These are phyloP conservation scores for Lathyrus sativus DNA, from an alignment of 306 rosid species.

Conservation along the genomic window DNA sequence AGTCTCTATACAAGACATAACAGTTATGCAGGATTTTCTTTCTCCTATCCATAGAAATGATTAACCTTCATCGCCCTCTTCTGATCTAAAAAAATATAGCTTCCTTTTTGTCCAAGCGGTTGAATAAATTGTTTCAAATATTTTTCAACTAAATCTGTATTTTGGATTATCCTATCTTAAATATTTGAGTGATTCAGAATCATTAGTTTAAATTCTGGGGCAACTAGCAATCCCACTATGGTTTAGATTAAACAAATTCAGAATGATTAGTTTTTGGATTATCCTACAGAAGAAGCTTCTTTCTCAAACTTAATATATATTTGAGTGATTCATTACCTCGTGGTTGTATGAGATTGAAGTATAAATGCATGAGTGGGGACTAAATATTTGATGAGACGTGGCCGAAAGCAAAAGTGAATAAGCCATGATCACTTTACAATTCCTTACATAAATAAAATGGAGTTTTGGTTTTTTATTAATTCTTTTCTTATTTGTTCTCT, in stretches of 20 bases:
- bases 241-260: slow-evolving; percentile 36
- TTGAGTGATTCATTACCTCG: slow-evolving; percentile 34
- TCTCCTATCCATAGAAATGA: no score
- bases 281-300: slow-evolving; percentile 31
- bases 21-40: no score
- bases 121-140: no score
- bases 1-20: no score
- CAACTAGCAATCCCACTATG: slow-evolving; percentile 46
- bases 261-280: slow-evolving; percentile 26
- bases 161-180: no score
- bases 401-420: slow-evolving; percentile 58
- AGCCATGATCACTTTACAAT: slow-evolving; percentile 17
- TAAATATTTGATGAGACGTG: slow-evolving; percentile 44
- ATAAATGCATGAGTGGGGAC: slow-evolving; percentile 44
- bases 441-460: not conserved
- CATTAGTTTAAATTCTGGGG: no score
- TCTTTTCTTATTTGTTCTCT: not conserved
- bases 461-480: not conserved
- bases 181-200: no score
- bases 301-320: slow-evolving; percentile 10
- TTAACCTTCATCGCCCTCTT: no score
- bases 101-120: no score
- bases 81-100: no score
- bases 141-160: no score
- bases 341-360: slow-evolving; percentile 38